Base-by-base conservation (phyloP, 2,329 filamentous ascomycete genomes). In the Fusarium musae region DNA sequence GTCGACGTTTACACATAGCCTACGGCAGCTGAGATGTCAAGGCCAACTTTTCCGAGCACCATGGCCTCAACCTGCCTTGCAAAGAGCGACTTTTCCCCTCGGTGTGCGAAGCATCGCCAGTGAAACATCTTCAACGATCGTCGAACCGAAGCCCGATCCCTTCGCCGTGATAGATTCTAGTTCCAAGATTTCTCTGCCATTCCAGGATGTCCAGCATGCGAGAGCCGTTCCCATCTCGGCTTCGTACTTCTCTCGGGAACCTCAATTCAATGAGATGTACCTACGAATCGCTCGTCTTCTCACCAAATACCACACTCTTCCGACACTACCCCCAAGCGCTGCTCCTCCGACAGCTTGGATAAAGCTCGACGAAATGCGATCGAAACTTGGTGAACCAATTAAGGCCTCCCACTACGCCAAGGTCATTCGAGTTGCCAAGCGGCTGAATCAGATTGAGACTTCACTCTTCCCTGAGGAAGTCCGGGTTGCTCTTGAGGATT, bases 221-320 rank as follows among this genome's bases (percentile, higher is more conserved):
- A 93, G 96, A 74, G 86, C 97, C 28, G 85, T 98, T 40, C 96
- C 96, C 26, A 88, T 88, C 32, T 97, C 95, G 40, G 92, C 94
- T 6, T 96, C 96, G n/a, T 99, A 99, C 84, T 99, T 98, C 85
- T 95, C 94, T 59, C 92, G 92, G 59, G 92, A 92, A 69, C 93
- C 95, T 4, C 87, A 88, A 61, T 98, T 97, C 86, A 96, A 92
- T 83, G 96, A 99, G 83, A 89, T 93, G 78, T 90, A 93, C 76
- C 88, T 98, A 74, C 85, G 87, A 50, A 87, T 99, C 53, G 90
- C 94, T 77, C 87, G 88, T 16, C 87, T 98, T 30, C 84, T 93
- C 63, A 90, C 90, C 59, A 92, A 90, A 82, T 92, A 96, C 80
- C 87, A 90, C 63, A 87, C 90, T 32, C 88, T 98, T 19, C 96